A percentile compares a stretch with the other conserved stretches of the same genome.
Evolutionary conservation across 2,329 filamentous ascomycete species (phyloP).

Genomic region (Huntiella savannae): DNA sequence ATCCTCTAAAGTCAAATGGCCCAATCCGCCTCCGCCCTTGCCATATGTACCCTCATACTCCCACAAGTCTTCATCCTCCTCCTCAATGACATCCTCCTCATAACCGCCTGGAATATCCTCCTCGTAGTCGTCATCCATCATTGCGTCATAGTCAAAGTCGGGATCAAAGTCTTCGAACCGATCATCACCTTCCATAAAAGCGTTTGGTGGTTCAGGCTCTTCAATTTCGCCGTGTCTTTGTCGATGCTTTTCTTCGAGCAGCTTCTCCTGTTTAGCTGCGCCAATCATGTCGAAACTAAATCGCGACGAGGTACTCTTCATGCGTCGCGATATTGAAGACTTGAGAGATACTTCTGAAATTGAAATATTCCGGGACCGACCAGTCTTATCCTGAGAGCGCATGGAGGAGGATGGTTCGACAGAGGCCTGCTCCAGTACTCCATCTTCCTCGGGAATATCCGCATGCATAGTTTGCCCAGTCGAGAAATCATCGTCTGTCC

Average conservation of each 20-base stretch:
- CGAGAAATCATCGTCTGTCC: background rate
- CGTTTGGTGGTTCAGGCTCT: conserved; percentile 20
- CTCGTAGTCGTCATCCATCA: conserved; percentile 46
- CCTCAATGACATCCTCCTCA: conserved; percentile 23
- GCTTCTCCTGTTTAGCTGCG: conserved; percentile 45
- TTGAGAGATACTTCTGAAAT: conserved; percentile 28
- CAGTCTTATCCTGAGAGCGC: background rate
- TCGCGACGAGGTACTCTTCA: conserved; percentile 59
- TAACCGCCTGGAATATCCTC: conserved; percentile 44
- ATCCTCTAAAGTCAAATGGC: conserved; percentile 11
- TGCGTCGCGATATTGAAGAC: conserved; percentile 38
- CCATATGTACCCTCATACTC: conserved; percentile 15
- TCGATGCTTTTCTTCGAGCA: conserved; percentile 54
- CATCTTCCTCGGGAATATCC: conserved; percentile 4
- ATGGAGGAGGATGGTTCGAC: no score
- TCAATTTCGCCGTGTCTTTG: conserved; percentile 46
- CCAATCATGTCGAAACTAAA: conserved; percentile 71
- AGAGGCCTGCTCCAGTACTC: no score
- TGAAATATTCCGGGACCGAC: conserved; percentile 34
- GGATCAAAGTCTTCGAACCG: conserved; percentile 35
- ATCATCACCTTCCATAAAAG: conserved; percentile 23
- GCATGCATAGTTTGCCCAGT: conserved; percentile 4
- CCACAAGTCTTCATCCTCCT: conserved; percentile 16
- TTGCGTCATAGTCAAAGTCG: conserved; percentile 43
- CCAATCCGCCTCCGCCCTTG: conserved; percentile 1